phyloP scores from a whole-genome alignment of 345 rosid genomes.

The Eucalyptus regnans region DNA sequence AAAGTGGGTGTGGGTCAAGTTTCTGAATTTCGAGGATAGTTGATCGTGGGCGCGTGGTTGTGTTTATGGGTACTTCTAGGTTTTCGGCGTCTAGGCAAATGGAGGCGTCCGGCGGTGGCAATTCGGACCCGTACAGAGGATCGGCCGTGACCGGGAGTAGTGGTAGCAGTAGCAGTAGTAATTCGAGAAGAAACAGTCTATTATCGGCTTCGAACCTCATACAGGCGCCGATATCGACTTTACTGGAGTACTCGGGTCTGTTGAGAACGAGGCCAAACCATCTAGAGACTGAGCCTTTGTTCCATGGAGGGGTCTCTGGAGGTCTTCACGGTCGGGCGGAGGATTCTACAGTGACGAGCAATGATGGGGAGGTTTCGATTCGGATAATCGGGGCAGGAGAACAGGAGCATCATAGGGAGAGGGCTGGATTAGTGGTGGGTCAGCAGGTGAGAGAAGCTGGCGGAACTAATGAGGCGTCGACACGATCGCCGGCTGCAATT shows the following conservation, averaged over 20 bases:
- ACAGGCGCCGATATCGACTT: conserved; percentile 82
- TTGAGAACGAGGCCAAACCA: conserved; percentile 38
- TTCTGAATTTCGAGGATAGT: neutral
- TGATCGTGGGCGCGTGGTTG: neutral
- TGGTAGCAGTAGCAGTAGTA: conserved; percentile 8
- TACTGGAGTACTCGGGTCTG: conserved; percentile 90
- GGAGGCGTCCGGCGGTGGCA: conserved; percentile 61
- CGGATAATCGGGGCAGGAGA: conserved; percentile 88
- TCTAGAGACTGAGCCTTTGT: conserved; percentile 49
- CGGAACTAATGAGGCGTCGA: conserved; percentile 21
- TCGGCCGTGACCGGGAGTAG: conserved; percentile 17
- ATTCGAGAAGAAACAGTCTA: conserved; percentile 50
- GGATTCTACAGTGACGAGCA: conserved; percentile 19
- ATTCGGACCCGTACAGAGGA: conserved; percentile 53
- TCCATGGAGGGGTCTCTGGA: conserved; percentile 2
- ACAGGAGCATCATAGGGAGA: conserved; percentile 45
- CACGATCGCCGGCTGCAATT: neutral
- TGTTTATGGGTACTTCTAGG: conserved; percentile 22
- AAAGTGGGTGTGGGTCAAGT: neutral
- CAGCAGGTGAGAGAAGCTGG: conserved; percentile 34
- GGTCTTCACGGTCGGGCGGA: conserved; percentile 17
- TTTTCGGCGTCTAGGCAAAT: conserved; percentile 45
- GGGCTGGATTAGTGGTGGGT: conserved; percentile 40
- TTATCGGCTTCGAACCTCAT: conserved; percentile 74
- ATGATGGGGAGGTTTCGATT: conserved; percentile 81